phyloP scores from a whole-genome alignment of 306 rosid species.

The Medicago ruthenica region DNA sequence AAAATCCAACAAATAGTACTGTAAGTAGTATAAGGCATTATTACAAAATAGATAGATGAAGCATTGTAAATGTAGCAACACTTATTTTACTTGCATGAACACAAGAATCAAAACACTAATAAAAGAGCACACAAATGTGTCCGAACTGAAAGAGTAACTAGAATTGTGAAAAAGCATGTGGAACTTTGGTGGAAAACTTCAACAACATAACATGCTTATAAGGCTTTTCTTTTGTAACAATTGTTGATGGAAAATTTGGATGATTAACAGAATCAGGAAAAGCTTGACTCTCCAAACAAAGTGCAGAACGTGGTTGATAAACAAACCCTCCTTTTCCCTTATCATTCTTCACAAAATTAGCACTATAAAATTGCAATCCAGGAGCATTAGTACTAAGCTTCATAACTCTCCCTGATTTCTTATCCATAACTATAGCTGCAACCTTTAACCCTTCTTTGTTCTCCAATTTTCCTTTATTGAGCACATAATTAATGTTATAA shows the following conservation, averaged over 20 bases:
- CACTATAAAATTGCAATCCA: constrained; percentile 71
- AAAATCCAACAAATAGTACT: no score
- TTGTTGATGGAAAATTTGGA: constrained; percentile 77
- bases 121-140: no score
- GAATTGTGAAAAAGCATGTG: constrained; percentile 35
- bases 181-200: constrained; percentile 57
- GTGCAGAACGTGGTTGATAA: constrained; percentile 57
- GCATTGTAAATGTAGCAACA: not conserved
- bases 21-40: not conserved
- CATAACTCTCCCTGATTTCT: constrained; percentile 67
- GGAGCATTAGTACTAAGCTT: constrained; percentile 63
- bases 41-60: not conserved
- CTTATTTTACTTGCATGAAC: constrained; percentile 1
- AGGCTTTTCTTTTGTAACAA: constrained; percentile 63
- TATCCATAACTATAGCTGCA: constrained; percentile 56
- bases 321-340: constrained; percentile 67
- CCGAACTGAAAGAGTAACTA: no score
- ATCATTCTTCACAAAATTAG: constrained; percentile 53
- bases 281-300: constrained; percentile 78
- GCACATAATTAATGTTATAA: constrained; percentile 70
- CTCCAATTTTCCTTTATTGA: constrained; percentile 43
- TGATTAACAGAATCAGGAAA: constrained; percentile 80
- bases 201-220: constrained; percentile 63
- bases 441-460: constrained; percentile 33
- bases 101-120: not conserved